Conservation (phyloP, 345 rosid species). For the Citrus medica region DNA sequence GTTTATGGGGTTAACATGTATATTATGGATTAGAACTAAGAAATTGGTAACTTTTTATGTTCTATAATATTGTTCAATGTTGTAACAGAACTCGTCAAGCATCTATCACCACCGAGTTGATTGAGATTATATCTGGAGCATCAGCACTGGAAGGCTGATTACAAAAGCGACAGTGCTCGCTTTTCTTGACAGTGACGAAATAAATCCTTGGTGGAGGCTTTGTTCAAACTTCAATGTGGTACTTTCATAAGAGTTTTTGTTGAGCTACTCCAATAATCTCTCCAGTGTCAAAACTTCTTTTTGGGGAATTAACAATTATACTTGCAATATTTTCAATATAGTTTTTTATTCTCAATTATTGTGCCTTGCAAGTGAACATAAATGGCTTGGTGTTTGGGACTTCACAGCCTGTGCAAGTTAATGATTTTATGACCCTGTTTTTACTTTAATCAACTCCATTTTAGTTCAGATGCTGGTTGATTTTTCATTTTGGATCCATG, state of each 20-base stretch:
- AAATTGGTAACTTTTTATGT: neutral
- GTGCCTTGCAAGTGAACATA: neutral
- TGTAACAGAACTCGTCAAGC: slow-evolving; percentile 95
- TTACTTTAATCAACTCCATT: neutral
- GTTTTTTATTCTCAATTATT: neutral
- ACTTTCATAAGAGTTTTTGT: slow-evolving; percentile 25
- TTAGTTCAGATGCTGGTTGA: neutral
- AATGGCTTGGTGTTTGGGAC: slow-evolving; percentile 3
- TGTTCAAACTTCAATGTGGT: slow-evolving; percentile 12
- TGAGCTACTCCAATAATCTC: slow-evolving; percentile 33
- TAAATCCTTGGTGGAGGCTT: slow-evolving; percentile 32
- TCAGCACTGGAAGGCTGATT: slow-evolving; percentile 71
- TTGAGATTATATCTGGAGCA: slow-evolving; percentile 96
- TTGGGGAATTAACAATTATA: slow-evolving; percentile 19
- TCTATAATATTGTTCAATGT: neutral
- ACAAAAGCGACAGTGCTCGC: neutral
- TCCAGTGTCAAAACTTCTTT: slow-evolving; percentile 9
- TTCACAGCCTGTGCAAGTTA: neutral
- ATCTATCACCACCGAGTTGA: slow-evolving; percentile 92
- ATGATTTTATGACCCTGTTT: neutral
- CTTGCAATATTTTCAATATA: neutral
- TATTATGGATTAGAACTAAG: neutral
- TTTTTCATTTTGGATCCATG: neutral
- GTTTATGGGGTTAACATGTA: neutral
- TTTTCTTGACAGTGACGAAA: slow-evolving; percentile 29